phyloP scores from a whole-genome alignment of 345 rosid genomes.

The Arabis hirsuta region DNA sequence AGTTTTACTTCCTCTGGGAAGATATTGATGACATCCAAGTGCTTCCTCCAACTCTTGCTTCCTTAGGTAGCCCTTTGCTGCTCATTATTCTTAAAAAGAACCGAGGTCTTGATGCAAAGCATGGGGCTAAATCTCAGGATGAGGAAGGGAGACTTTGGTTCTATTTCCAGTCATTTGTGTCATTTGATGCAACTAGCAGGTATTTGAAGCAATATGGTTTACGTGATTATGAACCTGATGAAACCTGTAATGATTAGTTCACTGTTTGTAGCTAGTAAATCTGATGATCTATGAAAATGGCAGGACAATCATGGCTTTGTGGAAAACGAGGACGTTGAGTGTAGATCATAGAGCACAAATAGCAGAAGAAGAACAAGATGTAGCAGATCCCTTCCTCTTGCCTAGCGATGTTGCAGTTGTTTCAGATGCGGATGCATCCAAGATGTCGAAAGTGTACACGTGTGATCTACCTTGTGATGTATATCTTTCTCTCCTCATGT shows the following conservation, averaged over 20 bases:
- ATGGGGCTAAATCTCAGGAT: conserved; percentile 80
- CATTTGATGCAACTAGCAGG: conserved; percentile 80
- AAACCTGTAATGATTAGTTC: background rate
- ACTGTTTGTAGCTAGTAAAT: background rate
- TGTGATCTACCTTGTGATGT: conserved; percentile 71
- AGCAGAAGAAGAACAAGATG: conserved; percentile 64
- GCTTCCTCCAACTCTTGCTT: conserved; percentile 73
- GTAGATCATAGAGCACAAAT: conserved; percentile 61
- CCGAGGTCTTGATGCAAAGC: conserved; percentile 76
- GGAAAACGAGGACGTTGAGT: conserved; percentile 70
- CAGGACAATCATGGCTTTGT: conserved; percentile 86
- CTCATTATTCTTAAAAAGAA: conserved; percentile 63
- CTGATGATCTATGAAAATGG: conserved; percentile 28
- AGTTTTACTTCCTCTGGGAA: conserved; percentile 88
- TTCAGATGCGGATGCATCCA: conserved; percentile 51
- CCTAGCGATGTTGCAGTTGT: conserved; percentile 47
- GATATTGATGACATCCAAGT: conserved; percentile 76
- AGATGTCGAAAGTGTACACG: conserved; percentile 55
- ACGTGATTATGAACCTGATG: background rate
- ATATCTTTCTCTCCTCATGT: conserved; percentile 26
- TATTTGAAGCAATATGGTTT: conserved; percentile 27
- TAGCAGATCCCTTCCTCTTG: conserved; percentile 45
- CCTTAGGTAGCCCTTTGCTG: conserved; percentile 75
- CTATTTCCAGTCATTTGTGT: conserved; percentile 77
- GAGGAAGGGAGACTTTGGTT: conserved; percentile 79